These are phyloP conservation scores for Aspergillus cejpii DNA, from an alignment of 2,329 filamentous ascomycete species.

Conservation along the genomic window DNA sequence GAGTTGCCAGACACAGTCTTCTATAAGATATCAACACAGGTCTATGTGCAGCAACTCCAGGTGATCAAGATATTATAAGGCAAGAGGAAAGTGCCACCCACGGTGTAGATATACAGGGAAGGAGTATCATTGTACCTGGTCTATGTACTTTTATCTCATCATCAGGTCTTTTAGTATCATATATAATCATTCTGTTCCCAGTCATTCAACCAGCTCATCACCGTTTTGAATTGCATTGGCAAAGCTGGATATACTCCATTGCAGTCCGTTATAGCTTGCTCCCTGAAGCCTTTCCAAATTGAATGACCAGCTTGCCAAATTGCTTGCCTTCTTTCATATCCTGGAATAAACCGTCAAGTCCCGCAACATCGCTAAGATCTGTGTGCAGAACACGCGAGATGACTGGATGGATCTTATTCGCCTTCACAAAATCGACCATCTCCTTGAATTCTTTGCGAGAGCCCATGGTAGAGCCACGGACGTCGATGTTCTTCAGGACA, in stretches of 20 bases:
- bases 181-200: background rate
- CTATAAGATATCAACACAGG: too few species aligned
- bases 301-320: conserved; percentile 87
- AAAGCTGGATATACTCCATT: conserved; percentile 2
- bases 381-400: conserved; percentile 63
- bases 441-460: conserved; percentile 82
- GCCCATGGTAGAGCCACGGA: conserved; percentile 84
- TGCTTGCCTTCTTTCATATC: conserved; percentile 81
- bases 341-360: conserved; percentile 74
- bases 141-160: background rate
- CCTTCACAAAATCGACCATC: conserved; percentile 75
- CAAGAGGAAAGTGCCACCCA: background rate
- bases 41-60: too few species aligned
- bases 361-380: conserved; percentile 67
- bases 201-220: background rate
- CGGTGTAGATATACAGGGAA: background rate
- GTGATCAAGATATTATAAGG: too few species aligned
- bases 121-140: background rate
- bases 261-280: conserved; percentile 34
- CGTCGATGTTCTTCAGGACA: conserved; percentile 78
- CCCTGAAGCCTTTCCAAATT: conserved; percentile 46
- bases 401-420: conserved; percentile 67
- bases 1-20: too few species aligned
- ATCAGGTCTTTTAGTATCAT: background rate
- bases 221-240: background rate